Evolutionary conservation across 345 rosid species (phyloP), one percentile per base, ranked within the genome.

Genomic region (Eucalyptus cloeziana): DNA sequence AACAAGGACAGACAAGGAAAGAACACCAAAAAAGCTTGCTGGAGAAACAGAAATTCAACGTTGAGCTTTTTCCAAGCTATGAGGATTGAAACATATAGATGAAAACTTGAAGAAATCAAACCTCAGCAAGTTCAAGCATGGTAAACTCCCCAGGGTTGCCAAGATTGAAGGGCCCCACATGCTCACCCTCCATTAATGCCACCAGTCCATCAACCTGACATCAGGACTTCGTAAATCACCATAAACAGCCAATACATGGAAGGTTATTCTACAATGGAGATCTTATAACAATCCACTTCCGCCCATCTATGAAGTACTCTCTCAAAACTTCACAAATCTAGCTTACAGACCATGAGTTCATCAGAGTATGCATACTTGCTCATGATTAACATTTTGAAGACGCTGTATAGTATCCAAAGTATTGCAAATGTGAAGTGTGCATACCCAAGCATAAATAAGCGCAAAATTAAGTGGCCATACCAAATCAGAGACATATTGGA

Each of bases 71-170:
- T n/a, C 43, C 24, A 76, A 44, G 76, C 33, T 86, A 71, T 11
- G 6, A 4, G 45, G 13, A 60, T 87, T 47, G 27, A 40, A 40
- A 47, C 12, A n/a, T 47, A 37, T 71, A 69, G 33, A 64, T 30
- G 15, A 49, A 33, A 10, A 44, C 56, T 86, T n/a, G 24, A 15
- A 51, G 71, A 52, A 43, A 51, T 90, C 94, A 90, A 92, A 97
- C 99, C 98, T 97, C 98, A 45, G 99, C 99, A 88, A 97, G 97
- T 91, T 97, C 99, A 49, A 97, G 94, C 99, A 97, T 97, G 76
- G 99, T 97, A 91, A 97, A 97, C 91, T 97, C 99, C 90, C 99
- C 99, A 62, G 99, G 99, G 90, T 97, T 97, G 89, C 99, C 99
- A 85, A 96, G 96, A 91, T 97, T 97, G 93, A 97, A 96, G 24